Evolutionary conservation across 345 rosid genomes (phyloP).

Genomic region (Brassica cretica): DNA sequence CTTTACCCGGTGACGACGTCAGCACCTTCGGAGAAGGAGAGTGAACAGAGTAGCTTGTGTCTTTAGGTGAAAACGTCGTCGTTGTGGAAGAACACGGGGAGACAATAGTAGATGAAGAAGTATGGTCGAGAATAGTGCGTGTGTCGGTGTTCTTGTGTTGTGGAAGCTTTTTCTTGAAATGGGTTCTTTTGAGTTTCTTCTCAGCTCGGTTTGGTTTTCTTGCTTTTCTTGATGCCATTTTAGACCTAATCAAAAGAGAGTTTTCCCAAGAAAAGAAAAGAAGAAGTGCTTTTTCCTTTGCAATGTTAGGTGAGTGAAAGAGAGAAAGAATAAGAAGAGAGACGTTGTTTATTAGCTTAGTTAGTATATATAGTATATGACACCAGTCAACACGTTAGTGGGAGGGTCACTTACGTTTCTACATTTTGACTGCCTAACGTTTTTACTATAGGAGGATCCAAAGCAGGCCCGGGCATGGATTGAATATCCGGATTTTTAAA

Average conservation of each 20-base stretch:
- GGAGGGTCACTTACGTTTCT: conserved; percentile 26
- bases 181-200: conserved; percentile 19
- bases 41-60: conserved; percentile 18
- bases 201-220: conserved; percentile 32
- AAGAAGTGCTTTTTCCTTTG: neutral
- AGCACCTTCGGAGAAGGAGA: conserved; percentile 26
- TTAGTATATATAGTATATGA: conserved; percentile 26
- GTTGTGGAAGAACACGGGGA: conserved; percentile 30
- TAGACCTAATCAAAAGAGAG: conserved; percentile 26
- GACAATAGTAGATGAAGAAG: conserved; percentile 21
- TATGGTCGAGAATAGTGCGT: conserved; percentile 15
- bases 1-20: conserved; percentile 24
- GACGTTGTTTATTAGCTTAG: conserved; percentile 21
- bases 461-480: neutral
- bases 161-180: conserved; percentile 40
- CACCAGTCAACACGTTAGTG: conserved; percentile 28
- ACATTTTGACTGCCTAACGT: conserved; percentile 33
- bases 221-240: conserved; percentile 38
- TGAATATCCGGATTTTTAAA: no score
- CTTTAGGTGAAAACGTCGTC: conserved; percentile 27
- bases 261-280: neutral
- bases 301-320: conserved; percentile 25
- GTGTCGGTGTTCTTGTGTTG: conserved; percentile 24
- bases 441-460: conserved; percentile 30
- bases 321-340: conserved; percentile 23